Conservation (phyloP, 177 flowering plant genomes). For the Vitis hybrid region DNA sequence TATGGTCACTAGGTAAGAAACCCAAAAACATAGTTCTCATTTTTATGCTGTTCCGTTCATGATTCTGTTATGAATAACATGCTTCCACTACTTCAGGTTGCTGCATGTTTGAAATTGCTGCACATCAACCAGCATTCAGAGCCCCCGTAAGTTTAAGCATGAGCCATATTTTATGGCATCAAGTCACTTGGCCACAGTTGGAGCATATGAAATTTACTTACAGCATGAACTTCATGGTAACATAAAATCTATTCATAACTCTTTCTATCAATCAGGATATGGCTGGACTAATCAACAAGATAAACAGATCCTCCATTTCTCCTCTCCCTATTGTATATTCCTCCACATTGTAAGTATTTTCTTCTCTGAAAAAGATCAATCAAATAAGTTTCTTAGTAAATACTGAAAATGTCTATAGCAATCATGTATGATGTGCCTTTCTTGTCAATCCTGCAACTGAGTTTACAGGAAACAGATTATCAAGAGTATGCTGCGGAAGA, state of each 20-base stretch:
- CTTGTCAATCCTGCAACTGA: too few relatives aligned
- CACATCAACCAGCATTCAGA: conserved; percentile 88
- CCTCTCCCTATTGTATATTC: conserved; percentile 92
- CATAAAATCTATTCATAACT: background rate
- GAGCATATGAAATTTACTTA: background rate
- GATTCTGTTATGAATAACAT: conserved; percentile 3
- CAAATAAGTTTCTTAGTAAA: too few relatives aligned
- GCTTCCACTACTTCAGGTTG: conserved; percentile 56
- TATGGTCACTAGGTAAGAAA: conserved; percentile 91
- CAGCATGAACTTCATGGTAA: background rate
- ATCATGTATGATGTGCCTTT: too few relatives aligned
- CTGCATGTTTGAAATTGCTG: conserved; percentile 95
- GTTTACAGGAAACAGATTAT: conserved; percentile 75
- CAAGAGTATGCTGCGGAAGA: conserved; percentile 90
- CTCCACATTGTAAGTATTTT: conserved; percentile 64
- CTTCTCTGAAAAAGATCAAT: background rate
- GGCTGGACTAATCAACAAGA: conserved; percentile 81
- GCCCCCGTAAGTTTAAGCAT: conserved; percentile 69
- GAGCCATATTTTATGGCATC: background rate
- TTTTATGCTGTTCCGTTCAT: background rate
- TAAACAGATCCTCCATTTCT: conserved; percentile 75
- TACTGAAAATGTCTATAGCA: too few relatives aligned
- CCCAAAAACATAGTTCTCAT: background rate
- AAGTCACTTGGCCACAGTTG: background rate
- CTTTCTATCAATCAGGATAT: conserved; percentile 62